Base-by-base conservation (phyloP, 768 basidiomycete species). In the Nevesoporus exiguus region DNA sequence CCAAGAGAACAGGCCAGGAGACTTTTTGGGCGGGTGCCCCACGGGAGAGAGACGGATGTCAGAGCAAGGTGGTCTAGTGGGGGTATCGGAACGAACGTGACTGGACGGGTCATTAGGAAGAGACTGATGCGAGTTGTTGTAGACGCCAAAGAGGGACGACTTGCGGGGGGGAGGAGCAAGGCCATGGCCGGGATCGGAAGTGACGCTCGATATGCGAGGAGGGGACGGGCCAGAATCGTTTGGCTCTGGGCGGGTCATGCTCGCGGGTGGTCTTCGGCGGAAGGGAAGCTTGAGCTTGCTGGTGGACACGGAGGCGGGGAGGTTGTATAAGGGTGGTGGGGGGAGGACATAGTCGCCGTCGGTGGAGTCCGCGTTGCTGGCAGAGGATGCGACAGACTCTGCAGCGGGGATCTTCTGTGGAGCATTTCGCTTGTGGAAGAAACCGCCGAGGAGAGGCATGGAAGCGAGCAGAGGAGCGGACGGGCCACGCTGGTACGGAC, bases 121-220 rank as follows among this genome's bases (percentile, higher is more conserved):
- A 27, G 88, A 89, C 57, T 79, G 80, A 77, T 77, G 62, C 0
- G 62, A 62, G 8, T 81, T 84, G 24, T 71, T 78, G 59, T 84
- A 80, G 6, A 77, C 76, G 10, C 77, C 80, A 67, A 89, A 88
- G 51, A 88, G 76, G 40, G 83, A 78, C 2, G 82, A 83, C 62
- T 82, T 82, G 21, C 79, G 78, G 1, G 85, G 85, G 1, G 86
- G 84, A 4, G 83, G 84, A 31, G 76, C 77, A 25, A 74, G 59
- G 24, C 72, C 73, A 19, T 70, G 62, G 15, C 78, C 80, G 4
- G 74, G 66, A 48, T 81, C 80, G 40, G 80, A 78, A 7, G 69
- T 72, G 7, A 73, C 70, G 47, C 71, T 63, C 6, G 71, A 75
- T 74, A 56, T 63, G 66, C 49, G 66, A 57, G 57, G 60, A 49